phyloP scores from a whole-genome alignment of 768 basidiomycete species.

The Russula earlei region DNA sequence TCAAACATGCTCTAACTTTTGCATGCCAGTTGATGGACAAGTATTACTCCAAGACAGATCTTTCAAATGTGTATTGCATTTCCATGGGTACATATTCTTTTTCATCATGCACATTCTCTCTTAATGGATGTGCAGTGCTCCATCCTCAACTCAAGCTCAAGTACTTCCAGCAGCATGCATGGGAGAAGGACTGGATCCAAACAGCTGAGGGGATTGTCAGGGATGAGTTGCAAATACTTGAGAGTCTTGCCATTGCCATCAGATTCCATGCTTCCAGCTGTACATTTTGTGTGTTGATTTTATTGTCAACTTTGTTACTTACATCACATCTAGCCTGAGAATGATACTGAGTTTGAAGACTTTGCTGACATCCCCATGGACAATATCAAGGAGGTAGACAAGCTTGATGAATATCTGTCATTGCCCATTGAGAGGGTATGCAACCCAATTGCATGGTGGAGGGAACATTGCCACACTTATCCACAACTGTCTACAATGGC shows the following conservation, averaged over 20 bases:
- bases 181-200: background rate
- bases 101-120: background rate
- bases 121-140: background rate
- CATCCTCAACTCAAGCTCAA: background rate
- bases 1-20: background rate
- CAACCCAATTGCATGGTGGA: background rate
- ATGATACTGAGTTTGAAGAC: background rate
- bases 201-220: background rate
- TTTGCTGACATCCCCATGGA: background rate
- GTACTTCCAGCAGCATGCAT: background rate
- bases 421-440: too few relatives aligned
- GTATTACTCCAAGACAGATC: conserved; percentile 1
- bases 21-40: background rate
- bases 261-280: too few relatives aligned
- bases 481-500: too few relatives aligned
- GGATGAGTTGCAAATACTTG: too few relatives aligned
- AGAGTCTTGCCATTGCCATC: too few relatives aligned
- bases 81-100: conserved; percentile 5
- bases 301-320: too few relatives aligned
- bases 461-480: too few relatives aligned
- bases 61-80: background rate
- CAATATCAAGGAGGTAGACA: background rate
- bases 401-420: background rate
- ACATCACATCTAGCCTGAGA: too few relatives aligned
- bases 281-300: too few relatives aligned